Percentiles rank a stretch among this genome's conserved stretches.
These are phyloP conservation scores for Aspergillus quadricinctus DNA, from an alignment of 2,329 filamentous ascomycete genomes.

Conservation along the genomic window DNA sequence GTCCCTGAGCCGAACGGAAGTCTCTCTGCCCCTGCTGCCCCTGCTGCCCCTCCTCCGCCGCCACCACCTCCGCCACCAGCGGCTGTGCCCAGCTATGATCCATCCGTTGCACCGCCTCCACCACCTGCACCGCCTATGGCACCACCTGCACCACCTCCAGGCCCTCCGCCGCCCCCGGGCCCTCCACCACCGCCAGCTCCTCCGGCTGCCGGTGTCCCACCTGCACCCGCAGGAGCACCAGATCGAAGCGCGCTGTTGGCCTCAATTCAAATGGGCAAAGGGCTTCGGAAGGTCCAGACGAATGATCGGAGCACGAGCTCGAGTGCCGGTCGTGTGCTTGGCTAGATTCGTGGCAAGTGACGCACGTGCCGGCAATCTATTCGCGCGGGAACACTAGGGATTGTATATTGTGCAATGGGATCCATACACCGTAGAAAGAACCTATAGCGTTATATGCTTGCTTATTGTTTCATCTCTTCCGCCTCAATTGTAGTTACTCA, in stretches of 20 bases:
- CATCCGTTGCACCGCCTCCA: slow-evolving; percentile 30
- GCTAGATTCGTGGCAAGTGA: slow-evolving; percentile 10
- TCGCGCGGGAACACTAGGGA: no score
- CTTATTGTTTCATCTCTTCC: no score
- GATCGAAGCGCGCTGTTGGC: slow-evolving; percentile 64
- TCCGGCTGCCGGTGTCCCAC: slow-evolving; percentile 42
- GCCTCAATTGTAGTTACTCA: no score
- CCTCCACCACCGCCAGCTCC: slow-evolving; percentile 31
- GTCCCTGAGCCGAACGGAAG: slow-evolving; percentile 23
- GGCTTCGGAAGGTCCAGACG: slow-evolving; percentile 81
- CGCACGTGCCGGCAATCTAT: neutral
- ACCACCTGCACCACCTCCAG: slow-evolving; percentile 37
- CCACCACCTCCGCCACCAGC: slow-evolving; percentile 33
- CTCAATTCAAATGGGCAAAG: slow-evolving; percentile 75
- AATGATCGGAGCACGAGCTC: slow-evolving; percentile 75
- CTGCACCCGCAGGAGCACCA: slow-evolving; percentile 22
- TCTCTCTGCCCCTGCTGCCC: slow-evolving; percentile 22
- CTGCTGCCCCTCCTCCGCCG: slow-evolving; percentile 26
- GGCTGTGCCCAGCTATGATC: slow-evolving; percentile 1
- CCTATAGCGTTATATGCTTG: no score
- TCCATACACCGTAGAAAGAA: no score
- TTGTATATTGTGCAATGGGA: no score
- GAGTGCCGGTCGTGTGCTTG: slow-evolving; percentile 69
- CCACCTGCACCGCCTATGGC: slow-evolving; percentile 24
- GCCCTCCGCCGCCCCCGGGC: slow-evolving; percentile 32